These are phyloP conservation scores for Blastobotrys arbuscula DNA, from an alignment of 1,139 yeast species.

Conservation along the genomic window DNA sequence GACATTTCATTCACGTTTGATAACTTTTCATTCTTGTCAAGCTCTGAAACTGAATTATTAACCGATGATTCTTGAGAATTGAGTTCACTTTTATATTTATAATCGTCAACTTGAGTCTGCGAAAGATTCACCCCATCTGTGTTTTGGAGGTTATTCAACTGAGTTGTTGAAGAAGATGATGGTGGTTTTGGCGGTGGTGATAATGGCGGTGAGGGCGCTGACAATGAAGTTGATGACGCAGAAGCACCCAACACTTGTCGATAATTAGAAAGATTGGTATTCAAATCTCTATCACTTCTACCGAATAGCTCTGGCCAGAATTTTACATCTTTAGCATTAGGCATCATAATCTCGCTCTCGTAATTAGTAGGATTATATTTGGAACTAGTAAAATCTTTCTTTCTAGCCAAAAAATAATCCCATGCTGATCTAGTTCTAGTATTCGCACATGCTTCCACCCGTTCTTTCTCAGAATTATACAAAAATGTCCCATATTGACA, in stretches of 20 bases:
- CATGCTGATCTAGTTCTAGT: conserved; percentile 72
- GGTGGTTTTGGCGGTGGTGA: neutral
- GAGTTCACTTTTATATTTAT: too few species aligned
- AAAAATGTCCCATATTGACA: conserved; percentile 94
- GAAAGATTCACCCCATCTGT: too few species aligned
- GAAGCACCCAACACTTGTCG: neutral
- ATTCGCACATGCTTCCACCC: conserved; percentile 39
- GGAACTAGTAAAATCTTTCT: conserved; percentile 60
- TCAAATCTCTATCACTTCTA: conserved; percentile 75
- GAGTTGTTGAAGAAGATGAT: neutral
- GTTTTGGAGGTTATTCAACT: neutral
- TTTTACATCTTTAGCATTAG: conserved; percentile 59
- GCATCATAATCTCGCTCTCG: conserved; percentile 48
- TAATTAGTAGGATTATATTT: conserved; percentile 32
- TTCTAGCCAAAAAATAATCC: conserved; percentile 85
- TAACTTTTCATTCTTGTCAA: neutral
- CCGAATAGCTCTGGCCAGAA: conserved; percentile 93
- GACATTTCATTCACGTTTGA: neutral
- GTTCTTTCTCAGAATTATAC: conserved; percentile 66
- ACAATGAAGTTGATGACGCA: neutral
- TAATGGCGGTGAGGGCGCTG: neutral
- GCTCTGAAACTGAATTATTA: neutral
- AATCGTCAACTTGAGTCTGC: too few species aligned
- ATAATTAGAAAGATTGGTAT: conserved; percentile 25
- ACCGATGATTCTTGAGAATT: neutral